These are phyloP conservation scores for Globisporangium paroecandrum DNA, from an alignment of 352 stramenopile species.

Conservation along the genomic window DNA sequence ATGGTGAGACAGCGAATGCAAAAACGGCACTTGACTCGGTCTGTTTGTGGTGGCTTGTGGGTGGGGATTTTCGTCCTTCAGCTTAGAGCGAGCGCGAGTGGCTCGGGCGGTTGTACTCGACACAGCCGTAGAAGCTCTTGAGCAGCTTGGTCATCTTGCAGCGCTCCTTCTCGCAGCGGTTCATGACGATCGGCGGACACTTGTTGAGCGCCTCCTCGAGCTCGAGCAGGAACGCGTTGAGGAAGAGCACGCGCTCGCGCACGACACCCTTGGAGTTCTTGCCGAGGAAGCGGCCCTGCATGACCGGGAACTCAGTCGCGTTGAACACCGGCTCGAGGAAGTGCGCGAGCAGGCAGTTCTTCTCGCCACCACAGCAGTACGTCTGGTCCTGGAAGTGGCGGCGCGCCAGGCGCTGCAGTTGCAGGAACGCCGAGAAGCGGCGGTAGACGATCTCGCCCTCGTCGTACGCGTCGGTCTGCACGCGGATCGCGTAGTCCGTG, in stretches of 20 bases:
- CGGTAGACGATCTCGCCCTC: conserved; percentile 72
- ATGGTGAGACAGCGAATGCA: background rate
- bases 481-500: conserved; percentile 84
- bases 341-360: conserved; percentile 58
- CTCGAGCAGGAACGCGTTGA: conserved; percentile 78
- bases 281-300: conserved; percentile 64
- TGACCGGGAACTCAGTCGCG: conserved; percentile 71
- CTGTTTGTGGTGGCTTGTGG: background rate
- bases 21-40: conserved; percentile 9
- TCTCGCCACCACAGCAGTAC: conserved; percentile 64
- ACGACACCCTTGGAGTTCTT: conserved; percentile 84
- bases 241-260: conserved; percentile 68
- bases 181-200: conserved; percentile 67
- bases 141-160: conserved; percentile 84
- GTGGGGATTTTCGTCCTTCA: background rate
- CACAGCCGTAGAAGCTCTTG: conserved; percentile 83
- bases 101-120: conserved; percentile 38
- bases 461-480: conserved; percentile 58
- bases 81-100: conserved; percentile 53
- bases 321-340: conserved; percentile 70
- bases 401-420: conserved; percentile 70
- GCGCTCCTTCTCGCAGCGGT: conserved; percentile 72
- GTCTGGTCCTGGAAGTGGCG: conserved; percentile 64
- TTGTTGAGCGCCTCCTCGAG: conserved; percentile 77
- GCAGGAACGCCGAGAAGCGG: conserved; percentile 82